Conservation (phyloP, 306 rosid species). For the Begonia loranthoides region DNA sequence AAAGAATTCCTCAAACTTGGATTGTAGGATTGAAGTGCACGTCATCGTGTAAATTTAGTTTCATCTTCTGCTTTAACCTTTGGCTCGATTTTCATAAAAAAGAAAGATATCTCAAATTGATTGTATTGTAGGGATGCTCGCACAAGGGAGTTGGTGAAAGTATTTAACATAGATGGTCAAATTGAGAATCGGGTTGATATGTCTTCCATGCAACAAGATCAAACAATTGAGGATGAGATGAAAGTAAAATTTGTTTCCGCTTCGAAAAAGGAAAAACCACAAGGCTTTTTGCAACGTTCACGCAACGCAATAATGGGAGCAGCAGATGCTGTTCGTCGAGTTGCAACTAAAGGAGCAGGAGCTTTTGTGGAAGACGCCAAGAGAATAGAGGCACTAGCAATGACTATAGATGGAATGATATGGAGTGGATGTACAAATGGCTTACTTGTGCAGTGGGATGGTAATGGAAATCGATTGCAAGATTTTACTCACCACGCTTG, state of each 20-base stretch:
- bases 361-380: slow-evolving; percentile 77
- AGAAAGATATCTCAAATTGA: background rate
- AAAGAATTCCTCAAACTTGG: too few relatives aligned
- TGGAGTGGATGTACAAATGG: slow-evolving; percentile 99
- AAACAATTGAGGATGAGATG: slow-evolving; percentile 66
- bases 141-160: slow-evolving; percentile 78
- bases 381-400: slow-evolving; percentile 67
- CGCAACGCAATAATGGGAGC: slow-evolving; percentile 94
- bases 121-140: slow-evolving; percentile 76
- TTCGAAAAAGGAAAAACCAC: slow-evolving; percentile 81
- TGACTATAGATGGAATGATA: slow-evolving; percentile 70
- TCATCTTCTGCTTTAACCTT: too few relatives aligned
- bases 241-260: slow-evolving; percentile 65
- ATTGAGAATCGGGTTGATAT: slow-evolving; percentile 73
- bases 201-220: slow-evolving; percentile 70
- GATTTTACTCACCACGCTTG: slow-evolving; percentile 66
- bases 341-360: slow-evolving; percentile 89
- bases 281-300: slow-evolving; percentile 79
- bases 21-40: too few relatives aligned
- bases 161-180: slow-evolving; percentile 85
- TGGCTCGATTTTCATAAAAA: too few relatives aligned
- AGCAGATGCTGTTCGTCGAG: slow-evolving; percentile 94
- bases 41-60: too few relatives aligned
- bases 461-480: slow-evolving; percentile 65
- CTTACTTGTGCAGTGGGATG: slow-evolving; percentile 86